Base-by-base conservation (phyloP, 1,139 yeast species). In the Spencermartinsiella ligniputridi region DNA sequence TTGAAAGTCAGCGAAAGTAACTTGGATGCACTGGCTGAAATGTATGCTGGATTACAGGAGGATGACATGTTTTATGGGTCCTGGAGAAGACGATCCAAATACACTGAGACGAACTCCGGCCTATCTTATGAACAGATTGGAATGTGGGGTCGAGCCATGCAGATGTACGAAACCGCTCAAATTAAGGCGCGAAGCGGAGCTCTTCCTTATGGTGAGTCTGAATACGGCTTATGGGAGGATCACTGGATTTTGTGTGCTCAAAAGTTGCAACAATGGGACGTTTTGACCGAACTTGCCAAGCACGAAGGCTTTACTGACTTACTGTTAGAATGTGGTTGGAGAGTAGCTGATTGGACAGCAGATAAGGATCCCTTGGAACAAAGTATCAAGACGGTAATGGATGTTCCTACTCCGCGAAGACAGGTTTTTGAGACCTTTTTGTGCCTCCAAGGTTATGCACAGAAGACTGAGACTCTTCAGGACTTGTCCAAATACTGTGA, bases 171-270 rank as follows among this genome's bases (percentile, higher is more conserved):
- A 66, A 80, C 89, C n/a, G 98, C 98, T 1, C 98, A 94, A 67
- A 85, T 94, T 48, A 90, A 92, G 57, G 98, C 98, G 0, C 73
- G 98, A 48, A 84, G 95, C 59, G 98, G 98, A 1, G 95, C 87
- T 2, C 70, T 92, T 41, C 98, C 98, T 0, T 94, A 88, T 62
- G 88, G 96, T 20, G 97, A 94, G 60, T 80, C 96, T 1, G 99
- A 94, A 59, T 94, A 94, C 59, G 82, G 95, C 0, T 71, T 94
- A 38, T 94, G 99, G 99, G 99, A 94, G 68, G 98, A 94, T 61
- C 95, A 92, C 57, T 94, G 98, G 99, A 88, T 94, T 45, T 69
- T 87, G 30, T 90, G 98, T 70, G 96, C 98, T 2, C 97, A 94
- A 61, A 92, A 94, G 61, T 71, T 94, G 42, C 99, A 94, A 61